These are phyloP conservation scores for Phaffomyces thermotolerans DNA, from an alignment of 805 yeast genomes.

Conservation along the genomic window DNA sequence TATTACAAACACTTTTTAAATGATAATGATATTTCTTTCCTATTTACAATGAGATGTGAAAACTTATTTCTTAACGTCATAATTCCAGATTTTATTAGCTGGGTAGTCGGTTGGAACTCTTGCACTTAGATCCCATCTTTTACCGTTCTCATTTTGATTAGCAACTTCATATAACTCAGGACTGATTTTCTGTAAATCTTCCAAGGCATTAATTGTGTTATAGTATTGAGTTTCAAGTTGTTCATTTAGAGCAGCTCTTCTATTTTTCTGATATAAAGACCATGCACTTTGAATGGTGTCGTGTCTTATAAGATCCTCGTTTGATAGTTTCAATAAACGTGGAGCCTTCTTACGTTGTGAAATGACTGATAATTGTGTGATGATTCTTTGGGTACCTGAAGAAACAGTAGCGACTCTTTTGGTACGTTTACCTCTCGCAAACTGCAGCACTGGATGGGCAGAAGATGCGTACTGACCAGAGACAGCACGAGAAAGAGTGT, in stretches of 20 bases:
- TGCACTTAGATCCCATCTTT: slow-evolving; percentile 73
- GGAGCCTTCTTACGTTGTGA: slow-evolving; percentile 90
- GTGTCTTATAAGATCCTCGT: slow-evolving; percentile 83
- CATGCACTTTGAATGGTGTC: slow-evolving; percentile 79
- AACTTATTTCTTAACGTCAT: slow-evolving; percentile 30
- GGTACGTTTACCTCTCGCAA: slow-evolving; percentile 46
- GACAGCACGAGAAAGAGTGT: slow-evolving; percentile 1
- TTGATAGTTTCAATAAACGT: slow-evolving; percentile 59
- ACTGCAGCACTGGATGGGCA: slow-evolving; percentile 11
- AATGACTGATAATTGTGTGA: slow-evolving; percentile 63
- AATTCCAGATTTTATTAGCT: slow-evolving; percentile 73
- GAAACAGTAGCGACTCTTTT: slow-evolving; percentile 29
- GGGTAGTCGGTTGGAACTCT: slow-evolving; percentile 90
- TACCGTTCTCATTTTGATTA: slow-evolving; percentile 43
- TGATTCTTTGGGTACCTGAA: slow-evolving; percentile 41
- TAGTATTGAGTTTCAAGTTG: slow-evolving; percentile 54
- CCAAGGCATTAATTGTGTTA: slow-evolving; percentile 65
- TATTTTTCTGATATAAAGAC: slow-evolving; percentile 51
- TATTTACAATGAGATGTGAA: neutral
- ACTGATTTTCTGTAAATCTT: slow-evolving; percentile 46
- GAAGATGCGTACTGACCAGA: neutral
- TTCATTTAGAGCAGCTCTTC: slow-evolving; percentile 34
- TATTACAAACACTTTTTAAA: neutral
- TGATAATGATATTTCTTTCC: neutral
- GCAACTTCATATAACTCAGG: slow-evolving; percentile 59